Evolutionary conservation across 2,329 filamentous ascomycete genomes (phyloP), one percentile per base, ranked within the genome.

Genomic region (Cladosporium colombiae): DNA sequence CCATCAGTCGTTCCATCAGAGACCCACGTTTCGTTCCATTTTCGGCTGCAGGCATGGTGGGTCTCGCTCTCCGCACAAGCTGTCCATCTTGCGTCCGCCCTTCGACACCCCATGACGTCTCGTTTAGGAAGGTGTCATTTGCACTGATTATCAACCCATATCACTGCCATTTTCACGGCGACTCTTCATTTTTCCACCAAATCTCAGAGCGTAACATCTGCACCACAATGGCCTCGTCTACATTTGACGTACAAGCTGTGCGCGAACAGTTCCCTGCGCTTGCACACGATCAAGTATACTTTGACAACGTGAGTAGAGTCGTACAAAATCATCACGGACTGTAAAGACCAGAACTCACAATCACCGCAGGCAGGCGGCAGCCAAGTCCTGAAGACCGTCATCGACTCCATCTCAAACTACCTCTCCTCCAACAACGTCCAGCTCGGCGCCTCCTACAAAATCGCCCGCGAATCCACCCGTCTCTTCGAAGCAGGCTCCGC

Each of bases 341-440:
- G 8, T 46, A 46, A 13, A 46, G 27, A 37, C 7, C 8, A 21
- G 8, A 21, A 46, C n/a, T 46, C n/a, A 46, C 49, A 18, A 21
- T 13, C 5, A 6, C 16, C 31, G 1, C 37, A 63, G 61, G 90
- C 89, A 14, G 90, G 90, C 25, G 90, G 90, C 33, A 91, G 87
- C 73, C 91, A 93, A 73, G 83, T 86, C 1, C 79, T 93, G 3
- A 85, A 85, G 29, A 81, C 83, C 18, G 91, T 91, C 18, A 87
- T 89, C 66, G 84, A 90, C 64, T 84, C 85, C 1, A 87, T 93
- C 64, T 81, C 81, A 1, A 81, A 87, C 27, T 93, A 93, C 71
- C 82, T 93, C 10, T 80, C 83, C 44, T 83, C 83, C 31, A 89
- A 83, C 68, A 93, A 93, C 70, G 90, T 93, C 50, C 91, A 94